Conservation (phyloP, 192 early-diverging fungal species). For the Coemansia sp. region DNA sequence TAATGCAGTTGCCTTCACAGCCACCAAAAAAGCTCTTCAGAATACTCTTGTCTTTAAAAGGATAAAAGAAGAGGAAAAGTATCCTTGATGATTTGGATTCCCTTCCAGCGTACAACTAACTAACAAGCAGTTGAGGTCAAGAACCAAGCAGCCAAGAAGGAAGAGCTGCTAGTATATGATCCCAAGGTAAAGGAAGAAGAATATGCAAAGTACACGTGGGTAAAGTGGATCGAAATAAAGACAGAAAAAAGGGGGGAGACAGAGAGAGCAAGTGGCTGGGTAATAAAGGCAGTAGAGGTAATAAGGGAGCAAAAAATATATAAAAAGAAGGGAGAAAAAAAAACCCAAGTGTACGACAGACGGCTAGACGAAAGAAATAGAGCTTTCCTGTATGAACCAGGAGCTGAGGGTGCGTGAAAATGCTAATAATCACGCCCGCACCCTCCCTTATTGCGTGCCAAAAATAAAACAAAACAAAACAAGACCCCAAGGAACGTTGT, state of each 20-base stretch:
- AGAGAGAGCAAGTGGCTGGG: not conserved
- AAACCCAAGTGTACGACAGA: not conserved
- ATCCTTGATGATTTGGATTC: too few relatives aligned
- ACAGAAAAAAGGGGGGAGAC: not conserved
- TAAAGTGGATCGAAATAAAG: constrained; percentile 9
- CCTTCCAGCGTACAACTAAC: too few relatives aligned
- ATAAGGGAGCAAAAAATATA: not conserved
- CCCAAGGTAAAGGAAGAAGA: not conserved
- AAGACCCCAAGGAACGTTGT: not conserved
- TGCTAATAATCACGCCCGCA: constrained; percentile 8
- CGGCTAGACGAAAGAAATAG: not conserved
- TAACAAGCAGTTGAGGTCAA: too few relatives aligned
- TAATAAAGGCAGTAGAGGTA: not conserved
- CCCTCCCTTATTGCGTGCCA: not conserved
- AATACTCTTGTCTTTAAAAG: not conserved
- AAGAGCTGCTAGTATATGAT: not conserved
- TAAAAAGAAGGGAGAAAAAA: not conserved
- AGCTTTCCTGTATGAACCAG: not conserved
- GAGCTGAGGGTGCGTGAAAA: constrained; percentile 10
- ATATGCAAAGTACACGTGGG: constrained; percentile 4
- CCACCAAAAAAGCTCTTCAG: not conserved
- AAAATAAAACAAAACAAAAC: not conserved
- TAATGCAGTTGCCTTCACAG: not conserved
- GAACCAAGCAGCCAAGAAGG: not conserved
- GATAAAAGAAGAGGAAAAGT: not conserved